These are phyloP conservation scores for Aspergillus ostianus DNA, from an alignment of 495 filamentous ascomycete species.

Conservation along the genomic window DNA sequence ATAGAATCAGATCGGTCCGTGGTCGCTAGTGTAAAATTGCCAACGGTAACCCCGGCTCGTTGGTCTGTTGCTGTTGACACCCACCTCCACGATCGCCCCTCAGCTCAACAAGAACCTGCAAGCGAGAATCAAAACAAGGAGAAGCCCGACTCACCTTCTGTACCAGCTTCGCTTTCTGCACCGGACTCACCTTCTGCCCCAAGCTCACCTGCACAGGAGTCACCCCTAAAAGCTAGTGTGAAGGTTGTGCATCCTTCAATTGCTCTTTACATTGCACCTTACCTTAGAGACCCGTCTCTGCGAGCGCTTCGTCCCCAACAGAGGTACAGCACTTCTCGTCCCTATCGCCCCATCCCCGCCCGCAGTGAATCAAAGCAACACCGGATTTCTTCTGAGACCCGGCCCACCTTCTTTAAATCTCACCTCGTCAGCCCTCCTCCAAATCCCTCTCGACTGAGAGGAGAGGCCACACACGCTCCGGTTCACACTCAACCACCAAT, in stretches of 20 bases:
- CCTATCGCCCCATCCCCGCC: neutral
- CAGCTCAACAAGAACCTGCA: neutral
- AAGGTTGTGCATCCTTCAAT: neutral
- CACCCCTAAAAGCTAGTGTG: neutral
- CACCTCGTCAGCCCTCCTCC: neutral
- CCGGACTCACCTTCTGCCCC: no score
- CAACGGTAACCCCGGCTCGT: neutral
- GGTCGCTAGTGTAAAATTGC: neutral
- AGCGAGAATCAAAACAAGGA: neutral
- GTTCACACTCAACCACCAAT: neutral
- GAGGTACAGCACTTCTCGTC: neutral
- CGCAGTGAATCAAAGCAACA: neutral
- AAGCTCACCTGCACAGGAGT: no score
- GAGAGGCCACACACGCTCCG: neutral
- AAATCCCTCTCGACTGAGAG: neutral
- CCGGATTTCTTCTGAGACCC: neutral
- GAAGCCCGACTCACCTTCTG: neutral
- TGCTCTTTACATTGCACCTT: slow-evolving; percentile 1
- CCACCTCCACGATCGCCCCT: no score
- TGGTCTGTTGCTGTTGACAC: neutral
- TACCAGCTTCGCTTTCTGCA: neutral
- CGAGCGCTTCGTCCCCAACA: neutral
- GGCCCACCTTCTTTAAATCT: neutral
- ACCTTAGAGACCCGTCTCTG: neutral
- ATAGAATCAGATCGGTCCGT: neutral